These are phyloP conservation scores for Albifimbria verrucaria DNA, from an alignment of 2,329 filamentous ascomycete species.

Conservation along the genomic window DNA sequence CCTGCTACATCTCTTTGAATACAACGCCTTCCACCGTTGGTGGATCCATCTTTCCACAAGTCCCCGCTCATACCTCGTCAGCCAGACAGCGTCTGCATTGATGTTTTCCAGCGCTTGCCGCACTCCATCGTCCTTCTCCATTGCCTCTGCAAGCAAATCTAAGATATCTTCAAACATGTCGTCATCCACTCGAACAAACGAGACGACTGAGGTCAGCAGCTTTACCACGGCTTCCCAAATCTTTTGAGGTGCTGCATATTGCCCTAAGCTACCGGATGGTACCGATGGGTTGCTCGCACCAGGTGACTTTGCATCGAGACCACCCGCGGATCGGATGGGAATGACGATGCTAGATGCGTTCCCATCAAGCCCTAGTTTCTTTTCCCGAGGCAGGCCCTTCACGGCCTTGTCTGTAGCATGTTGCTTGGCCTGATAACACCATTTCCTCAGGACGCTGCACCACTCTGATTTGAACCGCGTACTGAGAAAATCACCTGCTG, in stretches of 20 bases:
- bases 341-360: constrained; percentile 27
- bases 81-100: constrained; percentile 77
- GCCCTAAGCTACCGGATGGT: constrained; percentile 41
- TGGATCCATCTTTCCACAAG: constrained; percentile 30
- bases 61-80: constrained; percentile 52
- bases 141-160: constrained; percentile 52
- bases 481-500: constrained; percentile 77
- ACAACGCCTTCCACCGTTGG: constrained; percentile 40
- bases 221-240: constrained; percentile 61
- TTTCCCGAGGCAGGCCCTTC: constrained; percentile 11
- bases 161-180: constrained; percentile 70
- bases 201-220: constrained; percentile 59
- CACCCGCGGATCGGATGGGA: constrained; percentile 23
- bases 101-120: constrained; percentile 57
- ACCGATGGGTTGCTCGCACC: constrained; percentile 6
- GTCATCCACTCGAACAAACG: constrained; percentile 62
- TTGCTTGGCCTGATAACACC: constrained; percentile 42
- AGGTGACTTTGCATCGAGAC: constrained; percentile 13
- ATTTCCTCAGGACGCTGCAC: constrained; percentile 50
- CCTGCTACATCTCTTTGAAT: constrained; percentile 30
- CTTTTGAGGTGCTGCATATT: constrained; percentile 59
- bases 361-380: constrained; percentile 12
- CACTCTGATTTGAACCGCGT: constrained; percentile 74
- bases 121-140: constrained; percentile 45
- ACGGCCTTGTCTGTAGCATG: constrained; percentile 27